Evolutionary conservation across 1,284 basidiomycete genomes (phyloP).

Genomic region (Hemileia vastatrix): DNA sequence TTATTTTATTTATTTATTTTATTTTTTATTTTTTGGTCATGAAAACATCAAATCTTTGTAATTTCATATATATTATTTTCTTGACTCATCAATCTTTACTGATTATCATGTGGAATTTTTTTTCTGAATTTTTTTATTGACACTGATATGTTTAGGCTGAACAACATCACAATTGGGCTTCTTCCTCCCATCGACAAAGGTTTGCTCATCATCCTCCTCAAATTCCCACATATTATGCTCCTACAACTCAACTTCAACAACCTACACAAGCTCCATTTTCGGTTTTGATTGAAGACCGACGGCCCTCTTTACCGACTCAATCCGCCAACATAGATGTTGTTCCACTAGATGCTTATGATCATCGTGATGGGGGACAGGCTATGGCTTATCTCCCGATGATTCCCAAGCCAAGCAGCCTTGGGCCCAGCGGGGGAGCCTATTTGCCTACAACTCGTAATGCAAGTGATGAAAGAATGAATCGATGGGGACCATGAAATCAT

Average conservation of each 20-base stretch:
- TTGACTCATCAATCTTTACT: slow-evolving; percentile 45
- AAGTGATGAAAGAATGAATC: too few species aligned
- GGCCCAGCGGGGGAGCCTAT: too few species aligned
- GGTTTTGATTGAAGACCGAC: not conserved
- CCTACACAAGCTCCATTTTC: not conserved
- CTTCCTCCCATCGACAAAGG: slow-evolving; percentile 6
- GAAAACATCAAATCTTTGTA: slow-evolving; percentile 46
- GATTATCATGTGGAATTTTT: slow-evolving; percentile 62
- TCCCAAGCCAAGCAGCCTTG: too few species aligned
- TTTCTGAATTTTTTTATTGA: slow-evolving; percentile 59
- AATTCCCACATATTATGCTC: not conserved
- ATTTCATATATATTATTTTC: slow-evolving; percentile 45
- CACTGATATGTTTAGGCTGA: too few species aligned
- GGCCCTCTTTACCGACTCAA: too few species aligned
- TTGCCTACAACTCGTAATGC: too few species aligned
- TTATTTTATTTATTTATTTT: slow-evolving; percentile 42
- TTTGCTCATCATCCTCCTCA: not conserved
- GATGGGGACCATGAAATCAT: too few species aligned
- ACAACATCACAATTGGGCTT: too few species aligned
- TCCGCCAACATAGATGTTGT: too few species aligned
- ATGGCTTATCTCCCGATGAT: slow-evolving; percentile 23
- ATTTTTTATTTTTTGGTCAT: slow-evolving; percentile 45
- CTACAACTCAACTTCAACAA: not conserved
- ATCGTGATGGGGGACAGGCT: slow-evolving; percentile 19
- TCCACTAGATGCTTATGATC: slow-evolving; percentile 15